Base-by-base conservation (phyloP, 1,139 yeast species). In the Saccharomycopsis hybrid region DNA sequence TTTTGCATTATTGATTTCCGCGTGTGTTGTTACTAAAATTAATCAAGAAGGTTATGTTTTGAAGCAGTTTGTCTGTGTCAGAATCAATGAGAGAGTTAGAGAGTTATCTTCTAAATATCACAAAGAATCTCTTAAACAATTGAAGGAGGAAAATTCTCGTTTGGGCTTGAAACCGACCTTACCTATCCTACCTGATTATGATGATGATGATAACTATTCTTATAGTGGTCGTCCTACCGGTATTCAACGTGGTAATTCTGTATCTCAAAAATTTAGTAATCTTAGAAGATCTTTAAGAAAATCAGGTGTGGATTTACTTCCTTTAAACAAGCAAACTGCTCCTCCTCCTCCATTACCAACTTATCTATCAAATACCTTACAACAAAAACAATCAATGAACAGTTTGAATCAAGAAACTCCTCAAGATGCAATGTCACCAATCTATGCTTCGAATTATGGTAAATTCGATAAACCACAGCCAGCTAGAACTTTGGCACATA, bases 1-100 rank as follows among this genome's bases (percentile, higher is more conserved):
- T 29, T 59, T 78, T 52, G 94, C 89, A 1, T 59, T 83, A 58
- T 41, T 79, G 2, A 69, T 77, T 55, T 74, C 77, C 44, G 60
- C 80, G 3, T 87, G 85, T 1, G 73, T 84, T 8, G 74, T 72
- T 55, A 68, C 72, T 51, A 76, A 72, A 54, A 62, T 83, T 25
- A 61, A 69, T 39, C 61, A 64, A 13, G 63, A 65, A 24, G 67
- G 56, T 54, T 65, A 62, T 40, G 64, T 72, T 13, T 63, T 82
- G 51, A 82, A 78, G 57, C 78, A 76, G 56, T 82, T 74, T 62
- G 82, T 85, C 60, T 78, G 81, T 61, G 59, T 67, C 29, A 68
- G 76, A 46, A 78, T 82, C 52, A 81, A 81, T 61, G 67, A 70
- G 37, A 70, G 76, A 30, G 81, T 82, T n/a, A 71, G 78, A 51